Percentiles rank a stretch among this genome's conserved stretches.
phyloP scores from a whole-genome alignment of 495 filamentous ascomycete species.

The Aspergillus taichungensis region DNA sequence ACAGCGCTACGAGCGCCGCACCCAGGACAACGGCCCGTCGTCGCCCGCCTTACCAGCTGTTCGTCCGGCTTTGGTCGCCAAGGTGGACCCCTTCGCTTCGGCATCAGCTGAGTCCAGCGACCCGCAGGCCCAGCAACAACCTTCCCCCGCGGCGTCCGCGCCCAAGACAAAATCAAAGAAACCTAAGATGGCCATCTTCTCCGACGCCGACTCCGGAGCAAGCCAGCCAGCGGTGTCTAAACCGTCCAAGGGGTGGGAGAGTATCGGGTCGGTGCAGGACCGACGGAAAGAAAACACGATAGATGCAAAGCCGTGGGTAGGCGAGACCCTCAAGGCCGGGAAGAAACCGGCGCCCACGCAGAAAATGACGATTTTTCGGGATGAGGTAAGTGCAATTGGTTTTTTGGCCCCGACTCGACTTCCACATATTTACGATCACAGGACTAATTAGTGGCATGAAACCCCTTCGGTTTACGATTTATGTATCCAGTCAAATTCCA shows the following conservation, averaged over 20 bases:
- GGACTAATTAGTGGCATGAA: conserved; percentile 82
- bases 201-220: conserved; percentile 49
- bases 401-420: conserved; percentile 23
- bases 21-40: conserved; percentile 56
- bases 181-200: conserved; percentile 88
- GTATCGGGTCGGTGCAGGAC: conserved; percentile 73
- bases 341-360: conserved; percentile 64
- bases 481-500: conserved; percentile 53
- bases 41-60: conserved; percentile 81
- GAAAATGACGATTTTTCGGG: conserved; percentile 91
- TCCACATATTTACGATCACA: conserved; percentile 83
- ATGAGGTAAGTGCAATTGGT: conserved; percentile 66
- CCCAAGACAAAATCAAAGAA: conserved; percentile 53
- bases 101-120: conserved; percentile 38
- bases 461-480: conserved; percentile 47
- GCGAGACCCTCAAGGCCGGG: conserved; percentile 80
- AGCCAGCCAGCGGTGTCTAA: conserved; percentile 37
- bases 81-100: conserved; percentile 68
- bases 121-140: conserved; percentile 53
- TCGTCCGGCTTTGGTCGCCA: conserved; percentile 77
- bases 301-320: conserved; percentile 83
- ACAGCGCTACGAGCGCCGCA: conserved; percentile 56
- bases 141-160: conserved; percentile 33
- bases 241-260: conserved; percentile 76
- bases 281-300: conserved; percentile 89